Evolutionary conservation across 2,329 filamentous ascomycete species (phyloP).

Genomic region (Hyphodiscus sp.): DNA sequence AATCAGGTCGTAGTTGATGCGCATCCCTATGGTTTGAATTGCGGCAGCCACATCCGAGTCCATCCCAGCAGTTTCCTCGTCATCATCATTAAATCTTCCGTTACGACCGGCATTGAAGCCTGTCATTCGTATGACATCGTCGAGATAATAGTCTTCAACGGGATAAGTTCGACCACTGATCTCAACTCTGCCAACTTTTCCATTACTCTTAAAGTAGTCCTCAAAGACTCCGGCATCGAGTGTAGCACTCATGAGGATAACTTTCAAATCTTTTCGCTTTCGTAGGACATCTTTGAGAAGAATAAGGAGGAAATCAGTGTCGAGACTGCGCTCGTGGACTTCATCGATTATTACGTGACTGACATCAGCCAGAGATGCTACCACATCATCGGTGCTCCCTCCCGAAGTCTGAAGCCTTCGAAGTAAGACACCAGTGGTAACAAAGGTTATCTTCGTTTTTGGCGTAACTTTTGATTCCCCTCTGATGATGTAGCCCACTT

Average conservation of each 20-base stretch:
- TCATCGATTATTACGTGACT: slow-evolving; percentile 96
- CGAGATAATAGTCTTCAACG: slow-evolving; percentile 82
- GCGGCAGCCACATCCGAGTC: slow-evolving; percentile 59
- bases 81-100: slow-evolving; percentile 33
- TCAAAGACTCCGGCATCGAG: slow-evolving; percentile 83
- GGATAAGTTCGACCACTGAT: slow-evolving; percentile 87
- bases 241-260: slow-evolving; percentile 95
- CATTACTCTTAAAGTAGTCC: slow-evolving; percentile 69
- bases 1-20: slow-evolving; percentile 89
- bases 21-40: slow-evolving; percentile 67
- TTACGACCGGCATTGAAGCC: slow-evolving; percentile 51
- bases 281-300: slow-evolving; percentile 77
- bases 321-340: slow-evolving; percentile 89
- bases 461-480: slow-evolving; percentile 71
- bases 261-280: slow-evolving; percentile 70
- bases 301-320: slow-evolving; percentile 89
- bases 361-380: slow-evolving; percentile 77
- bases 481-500: slow-evolving; percentile 87
- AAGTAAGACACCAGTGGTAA: slow-evolving; percentile 90
- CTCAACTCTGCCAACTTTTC: slow-evolving; percentile 71
- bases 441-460: slow-evolving; percentile 85
- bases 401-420: slow-evolving; percentile 87
- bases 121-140: slow-evolving; percentile 77
- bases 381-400: slow-evolving; percentile 70
- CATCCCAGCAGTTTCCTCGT: slow-evolving; percentile 39